Conservation (phyloP, 2,329 filamentous ascomycete species). For the Chaetomium olivaceum region DNA sequence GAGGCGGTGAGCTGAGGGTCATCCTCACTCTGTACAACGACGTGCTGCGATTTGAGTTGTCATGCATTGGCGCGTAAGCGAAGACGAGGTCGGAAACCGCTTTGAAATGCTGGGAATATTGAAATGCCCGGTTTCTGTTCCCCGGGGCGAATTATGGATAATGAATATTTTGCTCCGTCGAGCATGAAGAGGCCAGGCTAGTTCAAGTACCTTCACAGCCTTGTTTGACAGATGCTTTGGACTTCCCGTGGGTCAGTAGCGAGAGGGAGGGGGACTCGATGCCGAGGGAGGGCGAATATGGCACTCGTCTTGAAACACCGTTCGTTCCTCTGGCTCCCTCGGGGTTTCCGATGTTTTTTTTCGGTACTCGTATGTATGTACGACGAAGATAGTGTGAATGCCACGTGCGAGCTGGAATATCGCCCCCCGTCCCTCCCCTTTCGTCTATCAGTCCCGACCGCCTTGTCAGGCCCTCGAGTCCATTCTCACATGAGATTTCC, state of each 20-base stretch:
- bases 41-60: background rate
- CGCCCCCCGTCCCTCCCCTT: background rate
- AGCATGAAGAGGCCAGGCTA: no score
- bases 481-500: background rate
- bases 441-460: background rate
- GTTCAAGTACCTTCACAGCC: no score
- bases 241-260: background rate
- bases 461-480: background rate
- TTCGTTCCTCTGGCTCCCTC: background rate
- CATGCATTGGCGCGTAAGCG: background rate
- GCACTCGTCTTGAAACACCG: background rate
- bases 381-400: background rate
- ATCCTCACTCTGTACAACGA: background rate
- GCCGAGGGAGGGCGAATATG: conserved; percentile 6
- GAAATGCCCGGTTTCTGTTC: background rate
- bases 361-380: background rate
- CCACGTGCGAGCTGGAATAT: conserved; percentile 9
- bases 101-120: background rate
- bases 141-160: background rate
- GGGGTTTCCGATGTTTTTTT: background rate
- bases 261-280: background rate
- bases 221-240: background rate
- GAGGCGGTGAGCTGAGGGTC: conserved; percentile 19
- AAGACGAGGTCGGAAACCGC: background rate
- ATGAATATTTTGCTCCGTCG: no score